Evolutionary conservation across 306 rosid species (phyloP).

Genomic region (Castanea crenata): DNA sequence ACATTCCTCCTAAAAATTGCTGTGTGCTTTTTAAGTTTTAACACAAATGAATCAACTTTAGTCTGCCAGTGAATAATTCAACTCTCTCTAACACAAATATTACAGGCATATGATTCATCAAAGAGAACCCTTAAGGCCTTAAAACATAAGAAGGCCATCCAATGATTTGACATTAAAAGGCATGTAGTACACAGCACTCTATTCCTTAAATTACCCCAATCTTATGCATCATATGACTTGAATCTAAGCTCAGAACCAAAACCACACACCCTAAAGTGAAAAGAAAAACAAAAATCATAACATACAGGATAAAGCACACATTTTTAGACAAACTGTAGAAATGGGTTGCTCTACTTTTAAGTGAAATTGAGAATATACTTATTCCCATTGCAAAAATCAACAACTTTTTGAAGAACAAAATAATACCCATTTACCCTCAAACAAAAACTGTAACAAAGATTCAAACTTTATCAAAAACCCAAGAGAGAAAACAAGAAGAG

Average conservation of each 20-base stretch:
- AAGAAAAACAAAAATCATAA: no score
- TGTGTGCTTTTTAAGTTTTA: not conserved
- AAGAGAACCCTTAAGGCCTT: not conserved
- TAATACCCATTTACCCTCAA: not conserved
- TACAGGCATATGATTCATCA: not conserved
- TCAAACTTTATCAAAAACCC: not conserved
- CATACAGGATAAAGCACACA: no score
- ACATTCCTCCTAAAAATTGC: not conserved
- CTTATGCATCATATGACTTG: not conserved
- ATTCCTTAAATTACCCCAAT: not conserved
- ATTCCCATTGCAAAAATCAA: not conserved
- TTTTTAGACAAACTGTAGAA: not conserved
- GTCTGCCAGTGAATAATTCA: not conserved
- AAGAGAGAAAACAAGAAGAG: constrained; percentile 7
- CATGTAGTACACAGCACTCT: not conserved
- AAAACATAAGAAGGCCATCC: not conserved
- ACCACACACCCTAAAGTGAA: not conserved
- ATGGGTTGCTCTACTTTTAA: not conserved
- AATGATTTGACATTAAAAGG: not conserved
- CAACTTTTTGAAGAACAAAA: not conserved
- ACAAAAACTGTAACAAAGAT: not conserved
- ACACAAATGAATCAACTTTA: not conserved
- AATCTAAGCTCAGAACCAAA: not conserved
- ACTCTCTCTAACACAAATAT: not conserved
- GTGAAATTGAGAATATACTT: not conserved